A percentile compares a stretch with the other conserved stretches of the same genome.
Evolutionary conservation across 208 protist species (phyloP).

Genomic region (Sergeia podlipaevii): DNA sequence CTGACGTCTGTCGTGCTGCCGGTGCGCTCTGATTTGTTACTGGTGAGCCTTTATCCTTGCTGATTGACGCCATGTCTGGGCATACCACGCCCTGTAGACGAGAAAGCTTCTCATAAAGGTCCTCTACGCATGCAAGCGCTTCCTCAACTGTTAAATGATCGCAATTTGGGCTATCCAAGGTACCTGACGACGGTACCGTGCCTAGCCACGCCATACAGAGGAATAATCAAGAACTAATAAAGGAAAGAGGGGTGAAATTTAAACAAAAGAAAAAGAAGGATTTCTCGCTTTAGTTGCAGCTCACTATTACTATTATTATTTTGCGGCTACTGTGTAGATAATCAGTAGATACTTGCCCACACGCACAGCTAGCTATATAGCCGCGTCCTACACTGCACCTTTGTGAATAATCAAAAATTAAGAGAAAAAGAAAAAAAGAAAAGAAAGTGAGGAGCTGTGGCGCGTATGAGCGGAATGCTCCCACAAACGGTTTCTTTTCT

Average conservation of each 20-base stretch:
- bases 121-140: background rate
- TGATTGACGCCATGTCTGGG: background rate
- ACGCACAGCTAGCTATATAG: no score
- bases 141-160: background rate
- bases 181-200: background rate
- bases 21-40: no score
- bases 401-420: conserved; percentile 1
- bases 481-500: no score
- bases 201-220: background rate
- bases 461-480: no score
- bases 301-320: no score
- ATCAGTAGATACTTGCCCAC: no score
- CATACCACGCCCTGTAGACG: conserved; percentile 14
- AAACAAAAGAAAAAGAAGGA: conserved; percentile 1
- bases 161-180: background rate
- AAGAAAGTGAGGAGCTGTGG: no score
- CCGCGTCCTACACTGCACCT: no score
- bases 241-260: background rate
- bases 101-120: background rate
- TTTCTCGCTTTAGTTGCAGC: no score
- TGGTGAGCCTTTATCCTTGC: background rate
- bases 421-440: background rate
- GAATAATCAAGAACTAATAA: background rate
- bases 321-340: no score
- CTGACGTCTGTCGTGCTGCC: no score